Evolutionary conservation across 164 flowering plant species (phyloP).

Genomic region (Stephania japonica): DNA sequence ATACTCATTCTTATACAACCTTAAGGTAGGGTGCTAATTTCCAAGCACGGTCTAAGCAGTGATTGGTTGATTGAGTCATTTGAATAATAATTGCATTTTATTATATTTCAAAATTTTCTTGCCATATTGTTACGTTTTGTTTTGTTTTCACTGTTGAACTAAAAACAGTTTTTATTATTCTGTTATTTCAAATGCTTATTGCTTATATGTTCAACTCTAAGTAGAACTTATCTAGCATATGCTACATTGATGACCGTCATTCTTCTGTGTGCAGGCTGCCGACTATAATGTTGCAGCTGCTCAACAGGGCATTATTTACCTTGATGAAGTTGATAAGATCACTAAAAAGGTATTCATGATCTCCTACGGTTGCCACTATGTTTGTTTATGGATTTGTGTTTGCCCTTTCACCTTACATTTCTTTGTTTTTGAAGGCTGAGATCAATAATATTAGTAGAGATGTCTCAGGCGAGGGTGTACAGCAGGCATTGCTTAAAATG

Average conservation of each 20-base stretch:
- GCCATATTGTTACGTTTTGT: neutral
- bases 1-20: too few relatives aligned
- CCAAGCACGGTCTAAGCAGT: too few relatives aligned
- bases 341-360: constrained; percentile 65
- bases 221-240: neutral
- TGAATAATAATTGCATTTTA: neutral
- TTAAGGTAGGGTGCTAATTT: too few relatives aligned
- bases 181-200: neutral
- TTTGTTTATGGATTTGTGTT: neutral
- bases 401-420: neutral
- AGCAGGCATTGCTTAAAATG: constrained; percentile 94
- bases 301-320: constrained; percentile 94
- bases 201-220: neutral
- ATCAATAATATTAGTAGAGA: constrained; percentile 86
- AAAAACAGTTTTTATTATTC: neutral
- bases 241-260: neutral
- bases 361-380: neutral
- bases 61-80: too few relatives aligned
- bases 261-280: constrained; percentile 48
- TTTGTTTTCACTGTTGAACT: neutral
- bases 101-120: too few relatives aligned
- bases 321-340: constrained; percentile 98
- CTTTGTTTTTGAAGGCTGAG: constrained; percentile 63
- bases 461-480: constrained; percentile 98
- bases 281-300: constrained; percentile 93